A percentile compares a stretch with the other conserved stretches of the same genome.
phyloP scores from a whole-genome alignment of 768 basidiomycete species.

The Leccinum longicurvipes region DNA sequence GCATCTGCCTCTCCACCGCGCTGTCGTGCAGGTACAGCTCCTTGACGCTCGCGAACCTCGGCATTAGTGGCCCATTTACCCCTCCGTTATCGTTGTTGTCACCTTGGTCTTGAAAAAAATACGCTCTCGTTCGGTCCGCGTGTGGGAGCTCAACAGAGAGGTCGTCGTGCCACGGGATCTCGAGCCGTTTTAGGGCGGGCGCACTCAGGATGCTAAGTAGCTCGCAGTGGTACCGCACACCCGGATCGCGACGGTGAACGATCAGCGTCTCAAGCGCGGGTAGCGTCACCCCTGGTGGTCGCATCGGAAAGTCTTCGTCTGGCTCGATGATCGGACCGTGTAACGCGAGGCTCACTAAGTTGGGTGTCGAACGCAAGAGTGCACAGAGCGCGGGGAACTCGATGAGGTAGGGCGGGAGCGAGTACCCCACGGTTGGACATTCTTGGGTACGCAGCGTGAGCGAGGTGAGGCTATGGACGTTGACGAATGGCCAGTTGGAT shows the following conservation, averaged over 20 bases:
- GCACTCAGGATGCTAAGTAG: constrained; percentile 8
- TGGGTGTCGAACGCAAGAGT: constrained; percentile 9
- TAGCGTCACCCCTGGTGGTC: constrained; percentile 4
- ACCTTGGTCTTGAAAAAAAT: constrained; percentile 3
- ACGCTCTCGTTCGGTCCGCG: constrained; percentile 4
- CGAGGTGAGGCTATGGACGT: constrained; percentile 7
- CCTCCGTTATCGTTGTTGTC: background rate
- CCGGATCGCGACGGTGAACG: constrained; percentile 15
- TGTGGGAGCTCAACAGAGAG: constrained; percentile 7
- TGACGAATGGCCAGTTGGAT: constrained; percentile 3
- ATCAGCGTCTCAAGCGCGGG: constrained; percentile 10
- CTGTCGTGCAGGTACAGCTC: constrained; percentile 14
- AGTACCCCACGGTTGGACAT: background rate
- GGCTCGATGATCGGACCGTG: constrained; percentile 16
- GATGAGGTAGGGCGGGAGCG: constrained; percentile 14
- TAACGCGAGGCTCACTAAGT: constrained; percentile 7
- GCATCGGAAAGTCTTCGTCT: constrained; percentile 5
- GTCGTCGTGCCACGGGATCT: constrained; percentile 18
- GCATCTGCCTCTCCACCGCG: constrained; percentile 4
- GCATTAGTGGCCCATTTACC: background rate
- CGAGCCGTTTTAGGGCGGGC: constrained; percentile 12
- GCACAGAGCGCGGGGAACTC: constrained; percentile 13
- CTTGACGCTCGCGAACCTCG: constrained; percentile 11
- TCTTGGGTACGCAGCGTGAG: constrained; percentile 16
- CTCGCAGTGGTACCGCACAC: constrained; percentile 13